phyloP scores from a whole-genome alignment of 495 filamentous ascomycete species.

The Diplogelasinospora grovesii region DNA sequence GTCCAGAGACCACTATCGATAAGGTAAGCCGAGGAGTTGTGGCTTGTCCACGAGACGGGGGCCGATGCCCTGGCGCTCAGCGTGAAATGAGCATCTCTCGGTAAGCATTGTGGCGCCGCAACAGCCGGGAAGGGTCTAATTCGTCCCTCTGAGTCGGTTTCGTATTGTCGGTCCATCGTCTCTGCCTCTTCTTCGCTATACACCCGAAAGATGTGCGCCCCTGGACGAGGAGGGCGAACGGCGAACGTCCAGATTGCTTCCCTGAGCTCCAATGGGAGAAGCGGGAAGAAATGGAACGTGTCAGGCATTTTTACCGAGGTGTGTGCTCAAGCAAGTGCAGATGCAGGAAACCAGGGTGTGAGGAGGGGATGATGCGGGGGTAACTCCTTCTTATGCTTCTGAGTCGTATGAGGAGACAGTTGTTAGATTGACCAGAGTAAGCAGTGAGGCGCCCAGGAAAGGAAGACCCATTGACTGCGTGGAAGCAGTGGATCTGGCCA shows the following conservation, averaged over 20 bases:
- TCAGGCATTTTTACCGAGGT: constrained; percentile 6
- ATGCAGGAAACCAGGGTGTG: too few species aligned
- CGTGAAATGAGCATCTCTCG: neutral
- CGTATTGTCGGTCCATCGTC: too few species aligned
- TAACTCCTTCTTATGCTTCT: too few species aligned
- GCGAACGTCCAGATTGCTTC: constrained; percentile 9
- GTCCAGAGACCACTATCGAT: constrained; percentile 3
- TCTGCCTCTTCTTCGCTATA: neutral
- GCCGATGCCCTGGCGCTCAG: neutral
- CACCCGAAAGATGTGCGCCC: constrained; percentile 9
- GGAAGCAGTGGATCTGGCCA: too few species aligned
- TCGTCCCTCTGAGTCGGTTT: too few species aligned
- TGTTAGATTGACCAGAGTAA: too few species aligned
- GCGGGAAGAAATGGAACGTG: constrained; percentile 6
- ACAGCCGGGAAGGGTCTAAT: too few species aligned
- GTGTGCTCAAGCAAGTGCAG: too few species aligned
- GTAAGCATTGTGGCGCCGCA: neutral
- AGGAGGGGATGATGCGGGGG: too few species aligned
- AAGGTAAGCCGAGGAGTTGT: neutral
- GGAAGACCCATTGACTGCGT: too few species aligned
- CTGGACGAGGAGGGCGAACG: constrained; percentile 7
- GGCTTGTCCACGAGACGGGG: neutral
- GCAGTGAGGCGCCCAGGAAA: too few species aligned
- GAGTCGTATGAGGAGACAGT: too few species aligned
- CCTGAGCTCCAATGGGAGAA: constrained; percentile 7